Evolutionary conservation across 306 rosid species (phyloP).

Genomic region (Lupinus albus): DNA sequence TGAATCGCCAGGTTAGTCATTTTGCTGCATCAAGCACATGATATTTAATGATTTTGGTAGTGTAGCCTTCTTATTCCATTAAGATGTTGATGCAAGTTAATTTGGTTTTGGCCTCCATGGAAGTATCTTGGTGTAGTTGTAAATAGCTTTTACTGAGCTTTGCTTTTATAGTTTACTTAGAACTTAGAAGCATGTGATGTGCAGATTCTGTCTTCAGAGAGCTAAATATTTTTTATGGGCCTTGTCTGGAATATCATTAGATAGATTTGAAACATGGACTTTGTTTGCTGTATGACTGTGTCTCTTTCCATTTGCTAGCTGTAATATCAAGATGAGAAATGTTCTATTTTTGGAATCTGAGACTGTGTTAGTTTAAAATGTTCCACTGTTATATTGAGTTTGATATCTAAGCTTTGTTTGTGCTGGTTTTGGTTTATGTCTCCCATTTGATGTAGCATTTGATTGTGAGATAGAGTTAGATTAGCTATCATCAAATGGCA

Average conservation of each 20-base stretch:
- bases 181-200: constrained; percentile 14
- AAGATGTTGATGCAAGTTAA: not conserved
- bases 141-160: constrained; percentile 27
- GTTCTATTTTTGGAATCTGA: not conserved
- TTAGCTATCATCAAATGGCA: not conserved
- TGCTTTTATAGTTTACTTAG: constrained; percentile 30
- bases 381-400: not conserved
- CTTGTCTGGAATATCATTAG: not conserved
- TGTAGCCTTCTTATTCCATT: constrained; percentile 1
- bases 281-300: constrained; percentile 24
- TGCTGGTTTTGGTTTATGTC: too few relatives aligned
- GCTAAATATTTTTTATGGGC: constrained; percentile 19
- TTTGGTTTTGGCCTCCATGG: constrained; percentile 11
- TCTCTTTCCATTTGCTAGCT: constrained; percentile 21
- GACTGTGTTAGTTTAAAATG: constrained; percentile 14
- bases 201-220: constrained; percentile 8
- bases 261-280: not conserved
- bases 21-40: constrained; percentile 24
- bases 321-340: constrained; percentile 16
- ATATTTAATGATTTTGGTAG: not conserved
- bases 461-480: too few relatives aligned
- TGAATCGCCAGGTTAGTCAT: constrained; percentile 86
- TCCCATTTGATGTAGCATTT: too few relatives aligned
- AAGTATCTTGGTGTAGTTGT: constrained; percentile 3
- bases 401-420: not conserved